Evolutionary conservation across 2,329 filamentous ascomycete species (phyloP).

Genomic region (Diaporthe helianthi): DNA sequence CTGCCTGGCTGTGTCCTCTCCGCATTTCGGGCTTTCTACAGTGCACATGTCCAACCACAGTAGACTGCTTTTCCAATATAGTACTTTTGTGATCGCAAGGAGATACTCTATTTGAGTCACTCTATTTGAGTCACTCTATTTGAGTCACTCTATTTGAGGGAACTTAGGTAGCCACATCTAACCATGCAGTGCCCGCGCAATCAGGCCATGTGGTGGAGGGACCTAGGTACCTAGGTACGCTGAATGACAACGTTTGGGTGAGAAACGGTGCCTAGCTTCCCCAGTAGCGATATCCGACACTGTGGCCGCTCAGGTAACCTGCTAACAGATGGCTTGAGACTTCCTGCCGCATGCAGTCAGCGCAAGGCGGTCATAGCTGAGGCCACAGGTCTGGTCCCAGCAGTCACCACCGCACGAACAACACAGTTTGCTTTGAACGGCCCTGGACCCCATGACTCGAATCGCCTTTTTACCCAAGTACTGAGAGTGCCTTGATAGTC

Average conservation of each 20-base stretch:
- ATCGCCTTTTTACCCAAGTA: background rate
- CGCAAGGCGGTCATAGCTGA: slow-evolving; percentile 27
- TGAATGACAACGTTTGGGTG: slow-evolving; percentile 7
- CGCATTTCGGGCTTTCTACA: slow-evolving; percentile 6
- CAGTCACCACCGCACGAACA: background rate
- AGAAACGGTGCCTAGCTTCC: background rate
- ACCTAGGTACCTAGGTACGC: background rate
- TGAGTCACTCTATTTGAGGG: no score
- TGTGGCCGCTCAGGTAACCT: background rate
- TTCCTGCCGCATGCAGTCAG: slow-evolving; percentile 25
- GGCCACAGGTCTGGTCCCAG: background rate
- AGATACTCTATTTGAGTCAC: background rate
- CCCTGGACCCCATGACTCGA: slow-evolving; percentile 21
- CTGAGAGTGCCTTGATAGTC: background rate
- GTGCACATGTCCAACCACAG: background rate
- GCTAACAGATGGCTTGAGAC: slow-evolving; percentile 7
- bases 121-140: no score
- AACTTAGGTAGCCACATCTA: no score
- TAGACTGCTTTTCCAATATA: background rate
- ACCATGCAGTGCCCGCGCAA: no score
- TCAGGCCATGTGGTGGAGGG: no score
- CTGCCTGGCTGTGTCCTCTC: background rate
- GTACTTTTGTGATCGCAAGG: no score
- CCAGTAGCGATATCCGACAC: background rate
- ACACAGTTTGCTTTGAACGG: slow-evolving; percentile 4